phyloP scores from a whole-genome alignment of 2,329 filamentous ascomycete genomes.

The Sarocladium strictum region DNA sequence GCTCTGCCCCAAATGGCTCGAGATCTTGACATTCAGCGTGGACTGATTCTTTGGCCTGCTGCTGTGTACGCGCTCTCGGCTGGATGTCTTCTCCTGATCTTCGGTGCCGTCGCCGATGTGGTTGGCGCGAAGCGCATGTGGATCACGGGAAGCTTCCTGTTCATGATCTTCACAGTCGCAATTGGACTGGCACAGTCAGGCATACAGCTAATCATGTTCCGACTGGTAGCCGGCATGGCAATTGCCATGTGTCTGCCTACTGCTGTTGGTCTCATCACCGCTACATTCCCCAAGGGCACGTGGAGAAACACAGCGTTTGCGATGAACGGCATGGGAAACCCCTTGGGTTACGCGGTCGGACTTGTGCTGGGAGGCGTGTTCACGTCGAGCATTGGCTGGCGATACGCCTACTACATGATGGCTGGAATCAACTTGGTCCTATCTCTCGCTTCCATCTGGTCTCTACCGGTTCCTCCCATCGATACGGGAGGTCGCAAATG shows the following conservation, averaged over 20 bases:
- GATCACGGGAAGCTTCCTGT: conserved; percentile 22
- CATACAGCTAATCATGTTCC: conserved; percentile 24
- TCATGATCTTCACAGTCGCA: conserved; percentile 22
- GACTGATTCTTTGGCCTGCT: conserved; percentile 26
- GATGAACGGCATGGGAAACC: conserved; percentile 33
- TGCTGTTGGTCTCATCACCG: conserved; percentile 24
- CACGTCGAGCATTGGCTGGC: conserved; percentile 40
- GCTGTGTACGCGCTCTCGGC: conserved; percentile 22
- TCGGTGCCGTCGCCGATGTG: conserved; percentile 24
- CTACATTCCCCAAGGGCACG: conserved; percentile 22
- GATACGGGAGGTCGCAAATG: conserved; percentile 21
- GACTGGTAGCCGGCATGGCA: conserved; percentile 21
- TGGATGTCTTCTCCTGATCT: conserved; percentile 23
- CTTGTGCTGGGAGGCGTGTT: conserved; percentile 44
- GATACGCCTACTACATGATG: conserved; percentile 36
- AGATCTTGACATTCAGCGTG: conserved; percentile 24
- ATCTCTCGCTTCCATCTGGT: conserved; percentile 29
- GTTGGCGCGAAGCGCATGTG: conserved; percentile 23
- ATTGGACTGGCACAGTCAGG: conserved; percentile 22
- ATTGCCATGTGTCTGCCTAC: conserved; percentile 26
- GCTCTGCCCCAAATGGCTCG: conserved; percentile 30
- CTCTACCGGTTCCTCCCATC: conserved; percentile 21
- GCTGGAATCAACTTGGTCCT: conserved; percentile 30
- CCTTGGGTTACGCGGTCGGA: conserved; percentile 37
- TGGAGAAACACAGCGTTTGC: conserved; percentile 29